Evolutionary conservation across 371 early-diverging fungal genomes (phyloP).

Genomic region (Enteropsectra breve): DNA sequence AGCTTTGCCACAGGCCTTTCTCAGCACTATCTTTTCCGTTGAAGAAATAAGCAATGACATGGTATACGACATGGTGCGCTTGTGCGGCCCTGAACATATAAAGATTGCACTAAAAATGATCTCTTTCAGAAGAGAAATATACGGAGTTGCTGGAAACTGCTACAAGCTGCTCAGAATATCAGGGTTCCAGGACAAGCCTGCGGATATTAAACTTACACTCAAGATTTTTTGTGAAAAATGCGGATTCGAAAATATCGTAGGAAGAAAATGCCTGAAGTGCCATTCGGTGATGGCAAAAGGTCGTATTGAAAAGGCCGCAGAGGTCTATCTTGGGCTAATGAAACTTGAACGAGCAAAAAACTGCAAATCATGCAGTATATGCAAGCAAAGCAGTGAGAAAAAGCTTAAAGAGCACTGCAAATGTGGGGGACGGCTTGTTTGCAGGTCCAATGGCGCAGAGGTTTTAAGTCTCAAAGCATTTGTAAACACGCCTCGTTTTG

Average conservation of each 20-base stretch:
- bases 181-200: constrained; percentile 24
- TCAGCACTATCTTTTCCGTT: constrained; percentile 24
- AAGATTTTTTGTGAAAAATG: constrained; percentile 43
- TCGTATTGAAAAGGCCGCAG: constrained; percentile 26
- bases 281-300: constrained; percentile 8
- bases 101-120: constrained; percentile 22
- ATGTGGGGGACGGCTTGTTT: constrained; percentile 47
- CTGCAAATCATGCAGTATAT: constrained; percentile 35
- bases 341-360: constrained; percentile 11
- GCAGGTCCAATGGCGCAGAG: constrained; percentile 7
- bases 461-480: constrained; percentile 7
- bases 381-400: constrained; percentile 30
- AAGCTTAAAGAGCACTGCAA: constrained; percentile 35
- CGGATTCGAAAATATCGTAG: constrained; percentile 36
- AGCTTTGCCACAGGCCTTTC: constrained; percentile 29
- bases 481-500: constrained; percentile 21
- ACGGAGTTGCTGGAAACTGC: constrained; percentile 35
- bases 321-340: constrained; percentile 27
- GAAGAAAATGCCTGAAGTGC: constrained; percentile 43
- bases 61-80: constrained; percentile 25
- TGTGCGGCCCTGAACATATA: constrained; percentile 1
- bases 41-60: constrained; percentile 11
- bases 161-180: constrained; percentile 37
- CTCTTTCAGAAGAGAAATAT: constrained; percentile 22
- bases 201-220: background rate